Conservation (phyloP, 345 rosid genomes). For the Euphorbia pulcherrima region DNA sequence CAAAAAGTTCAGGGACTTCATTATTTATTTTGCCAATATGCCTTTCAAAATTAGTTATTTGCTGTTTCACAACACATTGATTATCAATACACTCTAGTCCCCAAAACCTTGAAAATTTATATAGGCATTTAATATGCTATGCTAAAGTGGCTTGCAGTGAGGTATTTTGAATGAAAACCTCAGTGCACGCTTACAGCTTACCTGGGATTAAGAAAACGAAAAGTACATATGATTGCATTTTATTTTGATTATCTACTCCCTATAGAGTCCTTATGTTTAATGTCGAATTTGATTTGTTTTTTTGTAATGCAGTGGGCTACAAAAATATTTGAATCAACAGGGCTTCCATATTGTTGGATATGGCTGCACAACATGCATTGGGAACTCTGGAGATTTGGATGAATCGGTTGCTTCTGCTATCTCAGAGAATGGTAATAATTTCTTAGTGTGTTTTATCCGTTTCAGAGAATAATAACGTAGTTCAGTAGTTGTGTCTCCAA, state of each 20-base stretch:
- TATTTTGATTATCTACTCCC: no score
- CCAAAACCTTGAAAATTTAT: neutral
- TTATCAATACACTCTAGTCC: neutral
- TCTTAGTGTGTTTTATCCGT: neutral
- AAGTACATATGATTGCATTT: no score
- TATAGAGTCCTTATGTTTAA: no score
- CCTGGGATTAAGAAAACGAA: no score
- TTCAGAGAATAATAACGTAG: no score
- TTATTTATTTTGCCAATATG: no score
- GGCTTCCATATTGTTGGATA: slow-evolving; percentile 95
- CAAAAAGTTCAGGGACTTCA: no score
- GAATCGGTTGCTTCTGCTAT: slow-evolving; percentile 92
- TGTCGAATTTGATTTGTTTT: neutral
- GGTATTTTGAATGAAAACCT: neutral
- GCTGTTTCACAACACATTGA: neutral
- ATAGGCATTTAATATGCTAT: no score
- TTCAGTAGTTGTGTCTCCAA: no score
- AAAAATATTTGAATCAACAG: slow-evolving; percentile 74
- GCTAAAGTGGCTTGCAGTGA: neutral
- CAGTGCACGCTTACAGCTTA: no score
- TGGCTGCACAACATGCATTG: slow-evolving; percentile 98
- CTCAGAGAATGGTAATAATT: slow-evolving; percentile 77
- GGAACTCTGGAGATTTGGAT: slow-evolving; percentile 93
- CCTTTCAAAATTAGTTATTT: no score
- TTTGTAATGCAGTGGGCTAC: slow-evolving; percentile 74